These are phyloP conservation scores for Arthrocladium fulminans DNA, from an alignment of 2,329 filamentous ascomycete species.

Conservation along the genomic window DNA sequence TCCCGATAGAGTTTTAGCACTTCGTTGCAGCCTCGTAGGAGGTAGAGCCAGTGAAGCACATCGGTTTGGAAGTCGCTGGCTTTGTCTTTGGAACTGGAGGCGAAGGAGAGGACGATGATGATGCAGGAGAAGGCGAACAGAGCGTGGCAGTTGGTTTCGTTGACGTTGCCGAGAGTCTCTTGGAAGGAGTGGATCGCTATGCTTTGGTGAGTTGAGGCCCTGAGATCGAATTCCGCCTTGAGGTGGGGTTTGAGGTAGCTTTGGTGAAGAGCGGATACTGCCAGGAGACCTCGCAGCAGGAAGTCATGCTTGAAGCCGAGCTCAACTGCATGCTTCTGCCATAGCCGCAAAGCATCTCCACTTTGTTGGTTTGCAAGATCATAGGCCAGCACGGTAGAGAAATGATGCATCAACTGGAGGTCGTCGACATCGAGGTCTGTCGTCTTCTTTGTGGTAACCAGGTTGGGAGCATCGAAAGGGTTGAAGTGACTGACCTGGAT, in stretches of 20 bases:
- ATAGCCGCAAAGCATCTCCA: slow-evolving; percentile 27
- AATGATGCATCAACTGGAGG: slow-evolving; percentile 33
- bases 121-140: slow-evolving; percentile 35
- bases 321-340: slow-evolving; percentile 29
- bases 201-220: slow-evolving; percentile 31
- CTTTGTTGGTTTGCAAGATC: slow-evolving; percentile 27
- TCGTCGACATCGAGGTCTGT: slow-evolving; percentile 28
- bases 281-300: slow-evolving; percentile 37
- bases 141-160: slow-evolving; percentile 35
- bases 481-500: slow-evolving; percentile 15
- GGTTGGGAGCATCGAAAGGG: slow-evolving; percentile 18
- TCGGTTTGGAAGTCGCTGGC: slow-evolving; percentile 23
- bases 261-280: slow-evolving; percentile 37
- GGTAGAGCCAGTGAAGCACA: slow-evolving; percentile 26
- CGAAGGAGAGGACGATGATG: slow-evolving; percentile 33
- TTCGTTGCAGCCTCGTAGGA: slow-evolving; percentile 26
- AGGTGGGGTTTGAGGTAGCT: slow-evolving; percentile 30
- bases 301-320: slow-evolving; percentile 36
- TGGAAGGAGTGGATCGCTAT: slow-evolving; percentile 29
- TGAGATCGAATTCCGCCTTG: slow-evolving; percentile 29
- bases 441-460: slow-evolving; percentile 20
- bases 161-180: slow-evolving; percentile 30
- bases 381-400: slow-evolving; percentile 29
- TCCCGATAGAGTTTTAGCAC: slow-evolving; percentile 25
- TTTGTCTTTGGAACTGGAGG: slow-evolving; percentile 20